A percentile compares a stretch with the other conserved stretches of the same genome.
phyloP scores from a whole-genome alignment of 2,329 filamentous ascomycete species.

The Diaporthe sp. region DNA sequence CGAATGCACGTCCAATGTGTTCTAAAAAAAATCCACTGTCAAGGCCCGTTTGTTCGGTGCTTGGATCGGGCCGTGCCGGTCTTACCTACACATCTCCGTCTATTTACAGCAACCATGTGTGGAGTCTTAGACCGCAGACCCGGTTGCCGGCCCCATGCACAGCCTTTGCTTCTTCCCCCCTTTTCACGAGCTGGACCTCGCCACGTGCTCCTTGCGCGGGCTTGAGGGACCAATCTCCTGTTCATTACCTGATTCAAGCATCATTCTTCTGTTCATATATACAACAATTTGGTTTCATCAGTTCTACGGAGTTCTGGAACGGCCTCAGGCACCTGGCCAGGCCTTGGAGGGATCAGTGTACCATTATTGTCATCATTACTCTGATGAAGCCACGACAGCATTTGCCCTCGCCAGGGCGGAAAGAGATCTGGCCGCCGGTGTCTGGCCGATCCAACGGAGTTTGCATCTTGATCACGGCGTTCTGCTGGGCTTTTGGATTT shows the following conservation, averaged over 20 bases:
- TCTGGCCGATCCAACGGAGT: conserved; percentile 20
- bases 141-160: neutral
- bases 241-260: neutral
- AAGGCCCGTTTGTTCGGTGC: neutral
- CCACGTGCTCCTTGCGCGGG: neutral
- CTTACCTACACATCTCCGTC: neutral
- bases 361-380: conserved; percentile 12
- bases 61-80: conserved; percentile 4
- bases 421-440: neutral
- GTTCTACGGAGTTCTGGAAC: neutral
- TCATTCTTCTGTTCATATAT: neutral
- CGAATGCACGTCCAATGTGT: neutral
- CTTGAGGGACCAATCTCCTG: neutral
- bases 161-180: neutral
- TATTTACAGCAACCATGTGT: neutral
- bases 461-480: conserved; percentile 12
- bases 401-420: conserved; percentile 9
- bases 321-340: neutral
- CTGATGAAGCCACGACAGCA: conserved; percentile 29
- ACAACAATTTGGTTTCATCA: conserved; percentile 11
- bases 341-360: neutral
- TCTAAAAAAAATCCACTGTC: neutral
- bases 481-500: neutral
- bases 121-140: neutral
- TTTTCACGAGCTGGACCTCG: neutral